Base-by-base conservation (phyloP, 768 basidiomycete genomes). In the Pisolithus albus region DNA sequence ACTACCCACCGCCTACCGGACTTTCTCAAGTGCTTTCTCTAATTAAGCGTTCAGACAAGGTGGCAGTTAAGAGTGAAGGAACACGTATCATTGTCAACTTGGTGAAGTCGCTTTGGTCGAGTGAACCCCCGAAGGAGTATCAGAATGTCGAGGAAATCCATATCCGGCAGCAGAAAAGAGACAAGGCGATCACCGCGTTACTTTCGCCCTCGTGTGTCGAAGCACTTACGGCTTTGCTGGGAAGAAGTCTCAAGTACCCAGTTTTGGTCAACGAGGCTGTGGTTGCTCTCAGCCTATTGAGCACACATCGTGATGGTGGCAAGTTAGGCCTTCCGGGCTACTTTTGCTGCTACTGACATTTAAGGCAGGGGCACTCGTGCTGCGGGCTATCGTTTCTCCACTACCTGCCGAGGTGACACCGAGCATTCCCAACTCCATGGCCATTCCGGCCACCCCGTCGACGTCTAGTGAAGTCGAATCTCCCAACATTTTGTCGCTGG, bases 261-360 rank as follows among this genome's bases (percentile, higher is more conserved):
- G 74, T 92, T 38, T 75, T 98, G 30, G 79, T 96, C 49, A 95
- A 92, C 58, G 95, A 98, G 66, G 89, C 86, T 2, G 75, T 94
- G 19, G 80, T 96, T 40, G 88, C 89, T 4, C 68, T 95, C 53
- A 88, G 84, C 39, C 65, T 97, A 46, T 67, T 97, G 52, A 82
- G 82, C 49, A 82, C 83, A 10, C 77, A 82, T 38, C 73, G 73
- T 24, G 67, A 72, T 44, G 88, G 86, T 54, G 82, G 91, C 88
- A 66, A 56, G 81, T 67, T 23, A 16, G 43, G 28, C 15, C n/a
- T 18, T 6, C 15, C n/a, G 24, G 23, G n/a, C 16, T 15, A 16
- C 11, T 28, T 13, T 16, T 26, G 10, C 15, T 15, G 43, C n/a
- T 18, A 30, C 42, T 58, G n/a, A 59, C 34, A 46, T 40, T 18